These are phyloP conservation scores for Aspergillus neotritici DNA, from an alignment of 2,329 filamentous ascomycete genomes.

Conservation along the genomic window DNA sequence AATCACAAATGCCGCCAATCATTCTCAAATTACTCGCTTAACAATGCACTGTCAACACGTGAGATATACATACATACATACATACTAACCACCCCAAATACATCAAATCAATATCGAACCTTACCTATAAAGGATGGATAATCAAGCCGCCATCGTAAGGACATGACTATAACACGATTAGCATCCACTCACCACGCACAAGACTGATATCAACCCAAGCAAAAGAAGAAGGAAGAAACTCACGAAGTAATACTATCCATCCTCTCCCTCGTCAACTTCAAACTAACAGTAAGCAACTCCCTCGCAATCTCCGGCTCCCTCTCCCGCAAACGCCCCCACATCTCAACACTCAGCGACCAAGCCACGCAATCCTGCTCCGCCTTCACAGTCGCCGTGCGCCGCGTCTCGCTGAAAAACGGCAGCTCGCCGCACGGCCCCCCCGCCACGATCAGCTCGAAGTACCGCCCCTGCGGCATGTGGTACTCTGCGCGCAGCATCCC, in stretches of 20 bases:
- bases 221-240: slow-evolving; percentile 20
- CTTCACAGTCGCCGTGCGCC: slow-evolving; percentile 76
- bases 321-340: slow-evolving; percentile 67
- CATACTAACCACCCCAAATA: background rate
- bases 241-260: slow-evolving; percentile 67
- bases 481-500: slow-evolving; percentile 90
- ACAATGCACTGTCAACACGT: too few relatives aligned
- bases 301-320: slow-evolving; percentile 70
- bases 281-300: slow-evolving; percentile 77
- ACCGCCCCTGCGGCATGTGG: slow-evolving; percentile 77
- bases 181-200: background rate
- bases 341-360: slow-evolving; percentile 70
- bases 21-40: too few relatives aligned
- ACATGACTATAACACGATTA: slow-evolving; percentile 22
- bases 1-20: too few relatives aligned
- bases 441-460: slow-evolving; percentile 86
- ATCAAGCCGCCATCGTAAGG: slow-evolving; percentile 30
- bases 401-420: slow-evolving; percentile 90
- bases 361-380: slow-evolving; percentile 76
- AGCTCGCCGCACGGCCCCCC: slow-evolving; percentile 94
- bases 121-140: background rate
- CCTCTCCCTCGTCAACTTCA: slow-evolving; percentile 90
- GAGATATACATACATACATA: background rate
- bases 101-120: background rate
- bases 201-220: background rate